Percentiles rank a stretch among this genome's conserved stretches.
Conservation (phyloP, 192 early-diverging fungal species). For the Backusella macrospora region DNA sequence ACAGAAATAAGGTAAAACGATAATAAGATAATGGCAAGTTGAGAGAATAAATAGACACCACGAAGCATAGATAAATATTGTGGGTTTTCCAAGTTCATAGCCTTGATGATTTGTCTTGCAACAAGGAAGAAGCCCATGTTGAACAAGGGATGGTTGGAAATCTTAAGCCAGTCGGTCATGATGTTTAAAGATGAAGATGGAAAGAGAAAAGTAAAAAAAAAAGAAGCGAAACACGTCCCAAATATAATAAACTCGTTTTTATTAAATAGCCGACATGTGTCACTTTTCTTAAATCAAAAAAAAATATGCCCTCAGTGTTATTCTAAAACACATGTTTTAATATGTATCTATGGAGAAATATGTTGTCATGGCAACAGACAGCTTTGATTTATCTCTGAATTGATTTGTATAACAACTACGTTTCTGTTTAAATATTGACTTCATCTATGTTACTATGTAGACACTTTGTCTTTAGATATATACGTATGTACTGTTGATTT, state of each 20-base stretch:
- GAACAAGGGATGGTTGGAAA: constrained; percentile 34
- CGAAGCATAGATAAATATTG: constrained; percentile 59
- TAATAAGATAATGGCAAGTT: constrained; percentile 52
- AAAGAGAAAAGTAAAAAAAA: background rate
- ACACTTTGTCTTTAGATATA: too few species aligned
- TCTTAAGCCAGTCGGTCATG: constrained; percentile 6
- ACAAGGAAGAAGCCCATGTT: constrained; percentile 55
- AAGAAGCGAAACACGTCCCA: constrained; percentile 5
- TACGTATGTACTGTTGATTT: too few species aligned
- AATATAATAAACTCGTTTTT: background rate
- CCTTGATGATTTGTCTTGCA: constrained; percentile 64
- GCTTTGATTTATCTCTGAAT: too few species aligned
- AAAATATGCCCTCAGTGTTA: too few species aligned
- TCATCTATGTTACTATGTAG: too few species aligned
- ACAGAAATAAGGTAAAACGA: constrained; percentile 41
- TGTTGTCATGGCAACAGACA: too few species aligned
- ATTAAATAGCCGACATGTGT: background rate
- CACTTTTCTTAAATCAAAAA: too few species aligned
- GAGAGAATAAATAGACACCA: constrained; percentile 56
- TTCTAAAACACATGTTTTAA: too few species aligned
- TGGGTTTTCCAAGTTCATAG: constrained; percentile 65
- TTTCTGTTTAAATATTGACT: too few species aligned
- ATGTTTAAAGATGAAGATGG: background rate
- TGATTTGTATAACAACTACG: too few species aligned
- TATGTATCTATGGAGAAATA: too few species aligned